These are phyloP conservation scores for Suillus spraguei DNA, from an alignment of 768 basidiomycete genomes.

Conservation along the genomic window DNA sequence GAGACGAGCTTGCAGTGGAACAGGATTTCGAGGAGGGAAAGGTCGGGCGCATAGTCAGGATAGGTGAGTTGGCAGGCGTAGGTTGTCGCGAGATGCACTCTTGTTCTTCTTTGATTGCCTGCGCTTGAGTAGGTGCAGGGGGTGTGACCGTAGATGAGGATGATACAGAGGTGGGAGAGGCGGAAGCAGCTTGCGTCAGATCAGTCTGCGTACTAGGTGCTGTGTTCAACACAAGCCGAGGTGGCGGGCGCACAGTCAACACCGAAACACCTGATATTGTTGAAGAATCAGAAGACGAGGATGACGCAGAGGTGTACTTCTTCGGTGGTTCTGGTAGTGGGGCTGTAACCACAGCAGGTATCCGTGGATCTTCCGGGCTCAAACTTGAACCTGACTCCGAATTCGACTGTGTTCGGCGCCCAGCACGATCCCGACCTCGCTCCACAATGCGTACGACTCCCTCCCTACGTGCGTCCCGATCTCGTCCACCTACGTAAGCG, in stretches of 20 bases:
- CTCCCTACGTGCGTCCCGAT: conserved; percentile 28
- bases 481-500: conserved; percentile 37
- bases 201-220: conserved; percentile 31
- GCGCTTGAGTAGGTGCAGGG: conserved; percentile 9
- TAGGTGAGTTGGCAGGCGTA: conserved; percentile 67
- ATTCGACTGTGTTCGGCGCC: conserved; percentile 28
- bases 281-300: conserved; percentile 33
- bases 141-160: conserved; percentile 21
- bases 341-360: conserved; percentile 4
- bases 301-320: conserved; percentile 18
- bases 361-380: conserved; percentile 29
- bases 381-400: conserved; percentile 40
- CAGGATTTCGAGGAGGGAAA: conserved; percentile 18
- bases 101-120: conserved; percentile 34
- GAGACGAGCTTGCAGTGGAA: neutral
- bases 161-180: conserved; percentile 9
- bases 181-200: conserved; percentile 22
- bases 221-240: conserved; percentile 31
- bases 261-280: conserved; percentile 17
- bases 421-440: conserved; percentile 31
- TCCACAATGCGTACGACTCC: conserved; percentile 17
- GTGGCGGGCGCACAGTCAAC: conserved; percentile 22
- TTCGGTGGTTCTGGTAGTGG: conserved; percentile 16
- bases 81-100: conserved; percentile 44
- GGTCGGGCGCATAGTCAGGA: conserved; percentile 34